phyloP scores from a whole-genome alignment of 129 eudicot species.

The Lactuca saligna region DNA sequence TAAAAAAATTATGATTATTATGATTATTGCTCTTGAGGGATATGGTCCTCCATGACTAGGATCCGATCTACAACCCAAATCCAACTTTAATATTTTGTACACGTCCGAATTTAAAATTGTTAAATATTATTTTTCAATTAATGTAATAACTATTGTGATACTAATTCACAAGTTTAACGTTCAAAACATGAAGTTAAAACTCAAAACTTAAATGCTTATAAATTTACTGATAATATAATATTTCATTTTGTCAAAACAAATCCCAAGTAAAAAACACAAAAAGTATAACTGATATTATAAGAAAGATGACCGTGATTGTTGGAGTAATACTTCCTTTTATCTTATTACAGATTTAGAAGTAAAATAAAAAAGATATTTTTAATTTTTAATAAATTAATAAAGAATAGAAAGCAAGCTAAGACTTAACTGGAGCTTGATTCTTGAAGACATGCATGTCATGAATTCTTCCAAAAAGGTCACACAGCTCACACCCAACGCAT shows the following conservation, averaged over 20 bases:
- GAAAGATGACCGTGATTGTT: slow-evolving; percentile 10
- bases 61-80: slow-evolving; percentile 16
- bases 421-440: slow-evolving; percentile 26
- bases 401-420: slow-evolving; percentile 29
- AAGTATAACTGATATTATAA: too few species aligned
- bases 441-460: slow-evolving; percentile 42
- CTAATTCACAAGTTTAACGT: background rate
- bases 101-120: background rate
- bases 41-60: slow-evolving; percentile 8
- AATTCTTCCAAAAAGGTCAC: slow-evolving; percentile 30
- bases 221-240: too few species aligned
- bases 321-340: slow-evolving; percentile 1
- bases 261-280: background rate
- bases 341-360: slow-evolving; percentile 1
- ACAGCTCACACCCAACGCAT: slow-evolving; percentile 49
- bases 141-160: too few species aligned
- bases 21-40: background rate
- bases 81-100: background rate
- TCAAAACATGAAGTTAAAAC: background rate
- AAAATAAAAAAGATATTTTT: background rate
- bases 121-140: too few species aligned
- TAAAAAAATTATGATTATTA: too few species aligned
- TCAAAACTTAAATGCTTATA: background rate
- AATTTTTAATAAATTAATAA: background rate
- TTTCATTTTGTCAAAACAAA: background rate